Evolutionary conservation across 2,329 filamentous ascomycete species (phyloP), one percentile per base, ranked within the genome.

Genomic region (Waltergamsia citrina): DNA sequence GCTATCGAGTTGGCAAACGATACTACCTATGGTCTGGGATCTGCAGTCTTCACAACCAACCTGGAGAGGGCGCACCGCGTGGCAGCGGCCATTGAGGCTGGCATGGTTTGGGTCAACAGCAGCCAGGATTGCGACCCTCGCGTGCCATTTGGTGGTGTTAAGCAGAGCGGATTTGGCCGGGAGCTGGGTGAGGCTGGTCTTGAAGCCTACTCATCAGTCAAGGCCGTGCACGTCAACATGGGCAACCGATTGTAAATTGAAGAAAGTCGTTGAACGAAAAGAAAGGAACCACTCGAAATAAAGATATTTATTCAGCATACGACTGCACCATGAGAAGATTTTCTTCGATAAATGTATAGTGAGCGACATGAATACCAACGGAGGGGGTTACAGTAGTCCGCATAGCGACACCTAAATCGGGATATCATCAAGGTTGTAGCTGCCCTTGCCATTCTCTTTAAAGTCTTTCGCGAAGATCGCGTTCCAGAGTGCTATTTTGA

Each of bases 91-190:
- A 65, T 74, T 28, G 67, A 74, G 46, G 60, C 68, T 5, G 71
- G 70, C 29, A 56, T 53, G 49, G 54, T 57, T 12, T 57, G 54
- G 53, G 47, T 58, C 32, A 57, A 57, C 37, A 45, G 43, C 18
- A 44, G 41, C 11, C 43, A 49, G 33, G 44, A 49, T 32, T 40
- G 36, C 11, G 44, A 49, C 23, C 38, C 37, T 3, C 32, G 40
- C 6, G 38, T 48, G 12, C 45, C 47, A 2, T 49, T 50, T 37
- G 50, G 50, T 14, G 70, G 70, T 28, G 68, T 76, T 6, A 78
- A 78, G 56, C 66, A 74, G 56, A 69, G 63, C 48, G 73, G 73
- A 4, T 71, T 74, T 48, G 70, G 74, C 2, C 51, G 74, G 11
- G 29, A 35, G 22, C 25, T 39, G 15, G 37, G 33, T 15, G 37